Evolutionary conservation across 2,329 filamentous ascomycete genomes (phyloP).

Genomic region (Colletotrichum tofieldiae): DNA sequence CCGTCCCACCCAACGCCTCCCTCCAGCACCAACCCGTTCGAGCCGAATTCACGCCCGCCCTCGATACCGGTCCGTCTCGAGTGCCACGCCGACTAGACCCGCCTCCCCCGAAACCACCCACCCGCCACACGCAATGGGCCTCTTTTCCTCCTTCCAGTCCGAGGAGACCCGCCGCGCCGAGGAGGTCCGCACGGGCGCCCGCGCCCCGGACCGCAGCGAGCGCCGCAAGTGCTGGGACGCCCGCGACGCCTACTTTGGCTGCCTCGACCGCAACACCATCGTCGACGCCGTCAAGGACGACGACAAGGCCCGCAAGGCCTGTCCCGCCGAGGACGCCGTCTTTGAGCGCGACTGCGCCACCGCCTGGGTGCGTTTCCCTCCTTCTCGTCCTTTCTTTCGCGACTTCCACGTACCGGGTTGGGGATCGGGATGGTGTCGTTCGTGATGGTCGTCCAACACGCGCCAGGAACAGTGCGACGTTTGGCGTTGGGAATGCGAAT

Average conservation of each 20-base stretch:
- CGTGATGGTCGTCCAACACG: no score
- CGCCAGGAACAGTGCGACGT: no score
- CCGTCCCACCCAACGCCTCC: not conserved
- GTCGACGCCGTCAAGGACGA: slow-evolving; percentile 74
- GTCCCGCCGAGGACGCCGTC: slow-evolving; percentile 59
- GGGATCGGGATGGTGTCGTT: no score
- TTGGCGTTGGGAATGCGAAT: no score
- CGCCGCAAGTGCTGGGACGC: slow-evolving; percentile 91
- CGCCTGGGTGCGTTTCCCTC: slow-evolving; percentile 82
- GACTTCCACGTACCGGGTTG: no score
- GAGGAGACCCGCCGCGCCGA: slow-evolving; percentile 64
- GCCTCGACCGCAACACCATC: slow-evolving; percentile 86
- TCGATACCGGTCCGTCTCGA: not conserved
- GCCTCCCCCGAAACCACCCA: not conserved
- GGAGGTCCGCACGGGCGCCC: slow-evolving; percentile 69
- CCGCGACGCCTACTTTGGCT: slow-evolving; percentile 89
- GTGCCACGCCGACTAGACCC: no score
- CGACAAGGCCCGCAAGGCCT: slow-evolving; percentile 57
- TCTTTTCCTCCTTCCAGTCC: slow-evolving; percentile 62
- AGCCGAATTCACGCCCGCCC: rapidly evolving
- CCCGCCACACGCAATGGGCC: slow-evolving; percentile 58
- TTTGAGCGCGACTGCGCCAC: slow-evolving; percentile 91
- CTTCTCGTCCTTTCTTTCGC: no score
- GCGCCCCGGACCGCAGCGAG: slow-evolving; percentile 89
- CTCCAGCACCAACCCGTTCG: not conserved